Evolutionary conservation across 495 filamentous ascomycete genomes (phyloP).

Genomic region (Chaetomium cochliodes): DNA sequence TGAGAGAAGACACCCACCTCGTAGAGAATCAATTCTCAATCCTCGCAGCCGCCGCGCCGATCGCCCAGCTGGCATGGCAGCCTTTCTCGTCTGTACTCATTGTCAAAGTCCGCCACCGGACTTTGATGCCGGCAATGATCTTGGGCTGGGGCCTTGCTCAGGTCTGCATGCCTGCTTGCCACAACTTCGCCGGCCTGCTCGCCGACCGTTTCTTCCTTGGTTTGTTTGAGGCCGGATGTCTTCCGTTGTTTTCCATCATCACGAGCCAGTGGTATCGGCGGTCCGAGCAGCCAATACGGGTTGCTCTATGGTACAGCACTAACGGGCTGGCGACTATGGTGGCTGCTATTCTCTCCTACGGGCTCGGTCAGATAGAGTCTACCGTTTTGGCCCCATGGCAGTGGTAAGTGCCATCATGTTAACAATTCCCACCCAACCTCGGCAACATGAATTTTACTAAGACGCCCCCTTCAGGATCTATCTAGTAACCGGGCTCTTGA

Average conservation of each 20-base stretch:
- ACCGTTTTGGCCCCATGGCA: constrained; percentile 29
- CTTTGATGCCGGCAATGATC: constrained; percentile 59
- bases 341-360: constrained; percentile 61
- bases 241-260: constrained; percentile 60
- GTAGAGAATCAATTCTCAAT: constrained; percentile 61
- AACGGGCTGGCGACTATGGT: constrained; percentile 63
- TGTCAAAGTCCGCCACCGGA: constrained; percentile 63
- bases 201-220: constrained; percentile 61
- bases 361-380: constrained; percentile 56
- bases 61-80: constrained; percentile 63
- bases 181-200: constrained; percentile 51
- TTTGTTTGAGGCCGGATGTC: constrained; percentile 60
- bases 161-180: constrained; percentile 53
- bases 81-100: constrained; percentile 64
- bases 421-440: neutral
- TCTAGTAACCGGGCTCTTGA: constrained; percentile 58
- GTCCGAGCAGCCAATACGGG: constrained; percentile 59
- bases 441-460: neutral
- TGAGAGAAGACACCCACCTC: constrained; percentile 53
- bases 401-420: neutral
- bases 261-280: constrained; percentile 63
- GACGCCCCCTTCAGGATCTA: constrained; percentile 53
- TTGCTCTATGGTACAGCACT: constrained; percentile 65
- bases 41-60: constrained; percentile 60
- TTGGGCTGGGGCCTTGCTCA: constrained; percentile 63